Evolutionary conservation across 2,329 filamentous ascomycete genomes (phyloP), one percentile per base, ranked within the genome.

Genomic region (Exophiala aquamarina): DNA sequence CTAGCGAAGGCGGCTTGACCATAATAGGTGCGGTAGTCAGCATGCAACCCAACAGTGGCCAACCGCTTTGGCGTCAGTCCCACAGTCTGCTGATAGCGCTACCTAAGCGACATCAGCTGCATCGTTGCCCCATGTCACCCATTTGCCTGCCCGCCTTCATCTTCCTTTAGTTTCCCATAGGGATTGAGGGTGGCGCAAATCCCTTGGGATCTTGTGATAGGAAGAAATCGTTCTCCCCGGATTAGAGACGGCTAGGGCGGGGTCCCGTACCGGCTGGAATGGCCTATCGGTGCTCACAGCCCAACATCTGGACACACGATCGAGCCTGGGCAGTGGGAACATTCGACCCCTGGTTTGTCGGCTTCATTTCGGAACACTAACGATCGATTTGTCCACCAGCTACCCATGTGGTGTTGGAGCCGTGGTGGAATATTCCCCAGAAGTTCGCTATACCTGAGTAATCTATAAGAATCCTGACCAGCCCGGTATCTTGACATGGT

Each of bases 161-260:
- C 14, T 15, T 20, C 13, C n/a, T 18, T n/a, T 34, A n/a, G 32
- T 34, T n/a, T 14, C 32, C 14, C 32, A 34, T 34, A n/a, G 32
- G 7, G 32, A n/a, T n/a, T n/a, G n/a, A n/a, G 13, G 17, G 32
- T 6, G 5, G 14, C 6, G 14, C 6, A 14, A 18, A 18, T 6
- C 23, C 23, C 23, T 6, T 26, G 18, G 17, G 35, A 15, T 37
- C 35, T 37, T 37, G 35, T 37, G 35, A 37, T 41, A 14, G n/a
- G 26, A 35, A 32, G 20, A 42, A 40, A 29, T 21, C 28, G 29
- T 17, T 19, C 14, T 36, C 47, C 47, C 47, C 47, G 41, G 47
- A 49, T 44, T 49, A 28, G 40, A 49, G 33, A 34, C 18, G 40
- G 47, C 47, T 49, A 44, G 41, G 35, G 35, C 35, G 35, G 35